Conservation (phyloP, 306 rosid genomes). For the Glycine soja region DNA sequence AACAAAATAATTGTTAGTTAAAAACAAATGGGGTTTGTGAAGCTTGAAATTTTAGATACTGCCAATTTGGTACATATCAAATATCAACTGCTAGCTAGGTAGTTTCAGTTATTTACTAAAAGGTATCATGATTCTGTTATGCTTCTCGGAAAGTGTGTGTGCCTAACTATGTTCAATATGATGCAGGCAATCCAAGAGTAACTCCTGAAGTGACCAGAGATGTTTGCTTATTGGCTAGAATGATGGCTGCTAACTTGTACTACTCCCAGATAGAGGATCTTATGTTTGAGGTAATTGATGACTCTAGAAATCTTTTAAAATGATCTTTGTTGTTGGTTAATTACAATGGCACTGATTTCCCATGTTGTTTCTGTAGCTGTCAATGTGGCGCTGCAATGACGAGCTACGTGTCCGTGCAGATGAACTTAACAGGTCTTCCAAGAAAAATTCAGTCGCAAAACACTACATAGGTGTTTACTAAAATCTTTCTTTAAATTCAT, state of each 20-base stretch:
- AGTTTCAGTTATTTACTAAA: background rate
- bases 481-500: constrained; percentile 1
- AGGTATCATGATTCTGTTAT: background rate
- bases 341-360: constrained; percentile 27
- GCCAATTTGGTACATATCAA: background rate
- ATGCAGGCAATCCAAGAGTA: constrained; percentile 88
- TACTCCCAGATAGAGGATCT: constrained; percentile 89
- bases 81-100: background rate
- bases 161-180: constrained; percentile 16
- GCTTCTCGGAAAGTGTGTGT: background rate
- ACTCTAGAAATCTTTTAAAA: constrained; percentile 16
- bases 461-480: constrained; percentile 77
- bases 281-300: constrained; percentile 77
- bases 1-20: background rate
- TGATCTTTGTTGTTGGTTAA: constrained; percentile 10
- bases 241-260: constrained; percentile 88
- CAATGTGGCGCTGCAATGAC: constrained; percentile 97
- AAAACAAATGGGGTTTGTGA: background rate
- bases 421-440: constrained; percentile 69
- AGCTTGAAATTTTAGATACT: constrained; percentile 1
- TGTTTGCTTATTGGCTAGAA: constrained; percentile 85
- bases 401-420: constrained; percentile 85
- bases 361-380: constrained; percentile 60
- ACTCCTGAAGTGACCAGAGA: constrained; percentile 93
- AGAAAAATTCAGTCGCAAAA: constrained; percentile 76